Evolutionary conservation across 2,329 filamentous ascomycete species (phyloP), one percentile per base, ranked within the genome.

Genomic region (Cladosporium austrohemisphaericum): DNA sequence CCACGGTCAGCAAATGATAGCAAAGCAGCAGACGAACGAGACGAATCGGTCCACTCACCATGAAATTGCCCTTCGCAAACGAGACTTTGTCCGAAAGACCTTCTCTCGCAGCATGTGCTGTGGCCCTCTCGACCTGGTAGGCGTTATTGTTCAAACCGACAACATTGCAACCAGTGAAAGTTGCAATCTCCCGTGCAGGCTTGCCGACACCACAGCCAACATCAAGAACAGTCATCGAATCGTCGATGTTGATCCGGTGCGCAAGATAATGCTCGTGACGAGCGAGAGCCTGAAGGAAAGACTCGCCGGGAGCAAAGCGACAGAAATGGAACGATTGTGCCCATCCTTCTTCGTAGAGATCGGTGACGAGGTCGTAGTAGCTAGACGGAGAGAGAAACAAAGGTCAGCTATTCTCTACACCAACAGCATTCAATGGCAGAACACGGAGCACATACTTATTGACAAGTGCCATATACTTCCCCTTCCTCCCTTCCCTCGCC

Each of bases 301-400:
- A 76, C 73, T 96, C 91, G 64, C 86, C 85, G 57, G 81, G 73
- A 37, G 88, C 85, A 70, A 90, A 95, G 54, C 90, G 88, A 73
- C 88, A 93, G 77, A 95, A 95, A 73, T 96, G 91, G 79, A 96
- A 95, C 32, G 84, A 90, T 64, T 88, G 83, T 55, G 88, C 88
- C 89, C 91, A 96, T 61, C 88, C 91, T 60, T 94, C 90, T 75
- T 96, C 90, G 77, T 96, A 96, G 43, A 95, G 72, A 66, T 95
- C 91, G 59, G 91, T 96, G n/a, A 88, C 90, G 41, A 95, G 81
- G 73, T 96, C 95, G 77, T 96, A 96, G 79, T 96, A 95, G 70
- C 41, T 45, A 31, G 5, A 13, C 14, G n/a, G 11, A 13, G 4
- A 18, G 38, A 26, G 1, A 2, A 10, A 8, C 20, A 16, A 19